Base-by-base conservation (phyloP, 2,329 filamentous ascomycete species). In the Rhinocladiella mackenziei region DNA sequence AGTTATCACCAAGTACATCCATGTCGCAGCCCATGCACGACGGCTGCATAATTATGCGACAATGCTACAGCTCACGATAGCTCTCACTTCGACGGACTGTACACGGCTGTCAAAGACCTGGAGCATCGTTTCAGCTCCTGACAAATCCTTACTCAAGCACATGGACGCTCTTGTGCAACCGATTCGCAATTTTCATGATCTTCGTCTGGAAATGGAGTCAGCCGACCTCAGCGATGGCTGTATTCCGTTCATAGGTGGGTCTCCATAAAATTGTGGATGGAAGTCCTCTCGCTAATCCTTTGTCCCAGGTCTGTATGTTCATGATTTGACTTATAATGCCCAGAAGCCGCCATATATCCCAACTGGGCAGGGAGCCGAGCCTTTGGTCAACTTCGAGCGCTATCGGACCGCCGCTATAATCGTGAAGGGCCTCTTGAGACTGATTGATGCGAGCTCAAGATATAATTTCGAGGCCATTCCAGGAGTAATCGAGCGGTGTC, bases 241-340 rank as follows among this genome's bases (percentile, higher is more conserved):
- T 57, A 80, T 83, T 55, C 80, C 80, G 3, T 83, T 83, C 60
- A 76, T 83, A 51, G 79, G 74, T 76, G 57, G 59, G 70, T 63
- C 36, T 19, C 7, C 13, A 13, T 19, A 22, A 5, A 5, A 8
- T 15, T 5, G 8, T 15, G 25, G 4, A 4, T 25, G 13, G 14
- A 9, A 33, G 19, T 10, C 2, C n/a, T 8, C 19, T 30, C 38
- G 37, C 52, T 55, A 40, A 55, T n/a, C n/a, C 23, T 14, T 5
- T 2, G 15, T 9, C 9, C 26, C 36, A 75, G 73, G 78, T 15
- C 69, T 83, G 23, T 83, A 83, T 60, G 78, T 80, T 4, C 79
- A 81, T 52, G 80, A 83, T 57, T 67, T 83, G 43, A 81, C 80
- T 36, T 82, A 81, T 64, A 83, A 83, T 58, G 74, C 79, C 0